Conservation (phyloP, 768 basidiomycete genomes). For the Mycena rosella region DNA sequence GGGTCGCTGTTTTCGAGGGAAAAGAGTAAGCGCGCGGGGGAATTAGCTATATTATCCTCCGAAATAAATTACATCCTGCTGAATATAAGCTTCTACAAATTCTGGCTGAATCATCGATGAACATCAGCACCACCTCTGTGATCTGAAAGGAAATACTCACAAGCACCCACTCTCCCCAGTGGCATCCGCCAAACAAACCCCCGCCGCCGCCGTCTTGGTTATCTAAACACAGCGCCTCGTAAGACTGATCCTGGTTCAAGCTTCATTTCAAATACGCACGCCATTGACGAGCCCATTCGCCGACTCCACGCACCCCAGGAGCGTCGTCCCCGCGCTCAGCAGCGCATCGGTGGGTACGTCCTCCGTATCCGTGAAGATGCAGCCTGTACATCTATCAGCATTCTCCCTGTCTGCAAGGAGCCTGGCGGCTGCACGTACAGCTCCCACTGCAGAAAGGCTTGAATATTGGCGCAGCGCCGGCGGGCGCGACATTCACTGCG, state of each 20-base stretch:
- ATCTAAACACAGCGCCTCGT: background rate
- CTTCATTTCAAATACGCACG: conserved; percentile 1
- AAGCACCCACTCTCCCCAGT: conserved; percentile 16
- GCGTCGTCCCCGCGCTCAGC: conserved; percentile 15
- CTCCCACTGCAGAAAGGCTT: conserved; percentile 29
- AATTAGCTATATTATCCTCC: background rate
- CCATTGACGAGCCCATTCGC: conserved; percentile 26
- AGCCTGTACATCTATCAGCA: background rate
- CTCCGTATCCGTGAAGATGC: conserved; percentile 22
- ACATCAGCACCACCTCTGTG: too few relatives aligned
- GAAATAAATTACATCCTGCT: background rate
- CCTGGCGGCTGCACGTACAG: conserved; percentile 11
- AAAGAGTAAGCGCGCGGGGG: background rate
- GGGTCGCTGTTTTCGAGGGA: conserved; percentile 41
- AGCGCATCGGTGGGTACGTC: conserved; percentile 7
- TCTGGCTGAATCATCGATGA: background rate
- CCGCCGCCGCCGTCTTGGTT: conserved; percentile 6
- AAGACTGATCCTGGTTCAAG: background rate
- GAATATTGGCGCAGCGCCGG: conserved; percentile 8
- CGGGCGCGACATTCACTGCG: background rate
- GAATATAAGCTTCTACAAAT: background rate
- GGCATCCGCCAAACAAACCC: conserved; percentile 16
- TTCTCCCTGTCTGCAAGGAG: background rate
- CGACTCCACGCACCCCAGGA: conserved; percentile 18
- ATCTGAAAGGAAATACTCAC: background rate